Evolutionary conservation across 2,329 filamentous ascomycete species (phyloP), one percentile per base, ranked within the genome.

Genomic region (Penicillium rolfsii): DNA sequence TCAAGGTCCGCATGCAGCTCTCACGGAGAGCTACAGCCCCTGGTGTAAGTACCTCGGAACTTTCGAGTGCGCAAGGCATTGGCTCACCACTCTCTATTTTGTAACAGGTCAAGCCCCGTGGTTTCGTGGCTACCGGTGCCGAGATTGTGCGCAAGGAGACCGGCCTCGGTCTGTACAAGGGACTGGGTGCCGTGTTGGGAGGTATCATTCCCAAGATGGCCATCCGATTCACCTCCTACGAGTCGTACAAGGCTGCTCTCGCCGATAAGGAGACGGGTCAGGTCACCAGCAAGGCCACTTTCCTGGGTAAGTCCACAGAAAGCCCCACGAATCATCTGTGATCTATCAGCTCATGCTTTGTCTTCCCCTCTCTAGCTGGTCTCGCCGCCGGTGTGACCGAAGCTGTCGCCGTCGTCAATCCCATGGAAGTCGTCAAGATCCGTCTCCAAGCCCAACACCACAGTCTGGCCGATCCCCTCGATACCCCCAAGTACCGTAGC

Each of bases 381-480:
- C 88, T 99, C 49, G 87, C 91, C 26, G 95, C 95, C 28, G 95
- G 95, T 79, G 88, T 99, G 19, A 98, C 95, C 22, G 95, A 99
- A 84, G 95, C 95, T 66, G 94, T 99, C 48, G 89, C 91, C 52
- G 91, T 99, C 55, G 95, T 99, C 59, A 97, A 93, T 33, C 95
- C 95, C 5, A 99, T 99, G 95, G 95, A 99, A 82, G 95, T 99
- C 64, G 87, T 99, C 80, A 99, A 99, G 86, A 99, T 99, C 76
- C 91, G 95, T 52, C 86, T 99, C 69, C 95, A 99, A 84, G 94
- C 94, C 4, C 95, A 99, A 81, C 91, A 97, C 82, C 95, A 99
- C 86, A 92, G 88, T 76, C 95, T 99, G 89, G 93, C 95, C 52
- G 95, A 99, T 76, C 95, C 95, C 5, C 88, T 98, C 68, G 95